phyloP scores from a whole-genome alignment of 768 basidiomycete species.

The Rhizopogon sp. region DNA sequence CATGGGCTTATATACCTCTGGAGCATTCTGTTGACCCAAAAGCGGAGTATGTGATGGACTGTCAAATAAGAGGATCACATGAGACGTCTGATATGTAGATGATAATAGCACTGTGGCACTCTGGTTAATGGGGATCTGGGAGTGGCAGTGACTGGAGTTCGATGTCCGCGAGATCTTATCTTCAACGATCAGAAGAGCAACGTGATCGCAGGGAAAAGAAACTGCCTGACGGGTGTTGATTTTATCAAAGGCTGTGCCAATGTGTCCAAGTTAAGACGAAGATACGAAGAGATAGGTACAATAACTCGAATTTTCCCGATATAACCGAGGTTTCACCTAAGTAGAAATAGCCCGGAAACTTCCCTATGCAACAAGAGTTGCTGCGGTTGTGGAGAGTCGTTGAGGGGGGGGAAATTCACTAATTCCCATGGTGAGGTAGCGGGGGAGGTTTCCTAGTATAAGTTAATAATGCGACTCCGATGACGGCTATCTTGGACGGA shows the following conservation, averaged over 20 bases:
- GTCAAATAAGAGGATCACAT: background rate
- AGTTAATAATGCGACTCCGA: too few species aligned
- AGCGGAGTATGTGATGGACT: slow-evolving; percentile 1
- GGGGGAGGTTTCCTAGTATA: background rate
- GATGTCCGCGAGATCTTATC: background rate
- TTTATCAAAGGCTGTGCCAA: background rate
- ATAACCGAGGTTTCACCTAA: too few species aligned
- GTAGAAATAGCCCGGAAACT: background rate
- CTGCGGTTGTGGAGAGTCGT: background rate
- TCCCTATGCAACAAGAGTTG: background rate
- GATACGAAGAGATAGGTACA: background rate
- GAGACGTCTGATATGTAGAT: background rate
- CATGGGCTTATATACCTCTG: slow-evolving; percentile 2
- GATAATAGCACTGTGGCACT: background rate
- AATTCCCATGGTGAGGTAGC: background rate
- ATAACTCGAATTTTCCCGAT: too few species aligned
- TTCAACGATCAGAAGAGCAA: background rate
- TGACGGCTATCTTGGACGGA: too few species aligned
- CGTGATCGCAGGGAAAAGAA: background rate
- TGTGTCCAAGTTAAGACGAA: slow-evolving; percentile 1
- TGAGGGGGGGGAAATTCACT: too few species aligned
- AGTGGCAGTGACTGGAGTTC: background rate
- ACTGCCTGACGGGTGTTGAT: background rate
- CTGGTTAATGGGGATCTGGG: background rate
- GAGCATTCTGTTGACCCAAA: background rate